Evolutionary conservation across 768 basidiomycete species (phyloP).

Genomic region (Xerocomus spinulosus): DNA sequence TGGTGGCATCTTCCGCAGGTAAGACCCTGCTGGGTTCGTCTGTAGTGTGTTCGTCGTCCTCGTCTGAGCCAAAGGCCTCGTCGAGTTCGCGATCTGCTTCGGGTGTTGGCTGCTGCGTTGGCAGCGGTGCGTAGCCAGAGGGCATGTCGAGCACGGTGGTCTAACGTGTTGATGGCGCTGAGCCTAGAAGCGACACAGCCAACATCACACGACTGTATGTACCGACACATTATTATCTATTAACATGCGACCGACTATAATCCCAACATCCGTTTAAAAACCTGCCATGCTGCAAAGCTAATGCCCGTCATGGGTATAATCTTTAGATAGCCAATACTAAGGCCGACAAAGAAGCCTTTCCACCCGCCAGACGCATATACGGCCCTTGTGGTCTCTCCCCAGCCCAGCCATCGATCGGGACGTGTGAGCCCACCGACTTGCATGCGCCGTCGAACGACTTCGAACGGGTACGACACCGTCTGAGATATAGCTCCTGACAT

Average conservation of each 20-base stretch:
- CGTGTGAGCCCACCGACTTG: constrained; percentile 86
- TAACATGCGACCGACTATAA: constrained; percentile 15
- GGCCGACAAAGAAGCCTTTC: constrained; percentile 87
- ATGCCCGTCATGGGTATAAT: constrained; percentile 95
- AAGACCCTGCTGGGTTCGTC: too few species aligned
- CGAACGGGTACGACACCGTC: constrained; percentile 92
- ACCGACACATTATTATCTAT: too few species aligned
- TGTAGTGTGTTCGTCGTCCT: constrained; percentile 35
- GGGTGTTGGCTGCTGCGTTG: constrained; percentile 43
- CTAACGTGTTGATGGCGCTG: too few species aligned
- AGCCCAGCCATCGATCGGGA: constrained; percentile 73
- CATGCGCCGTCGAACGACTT: constrained; percentile 88
- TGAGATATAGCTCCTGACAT: constrained; percentile 81
- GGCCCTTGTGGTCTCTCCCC: constrained; percentile 65
- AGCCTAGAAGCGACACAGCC: too few species aligned
- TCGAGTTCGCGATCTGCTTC: constrained; percentile 60
- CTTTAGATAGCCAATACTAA: constrained; percentile 90
- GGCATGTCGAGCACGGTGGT: constrained; percentile 37
- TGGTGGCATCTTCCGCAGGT: constrained; percentile 6
- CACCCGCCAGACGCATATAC: constrained; percentile 70
- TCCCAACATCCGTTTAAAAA: constrained; percentile 27
- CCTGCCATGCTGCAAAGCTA: constrained; percentile 87
- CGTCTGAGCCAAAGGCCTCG: constrained; percentile 68
- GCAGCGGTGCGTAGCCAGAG: constrained; percentile 49
- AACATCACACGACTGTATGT: too few species aligned